Conservation (phyloP, 257 asterid species). For the Fraxinus anomala region DNA sequence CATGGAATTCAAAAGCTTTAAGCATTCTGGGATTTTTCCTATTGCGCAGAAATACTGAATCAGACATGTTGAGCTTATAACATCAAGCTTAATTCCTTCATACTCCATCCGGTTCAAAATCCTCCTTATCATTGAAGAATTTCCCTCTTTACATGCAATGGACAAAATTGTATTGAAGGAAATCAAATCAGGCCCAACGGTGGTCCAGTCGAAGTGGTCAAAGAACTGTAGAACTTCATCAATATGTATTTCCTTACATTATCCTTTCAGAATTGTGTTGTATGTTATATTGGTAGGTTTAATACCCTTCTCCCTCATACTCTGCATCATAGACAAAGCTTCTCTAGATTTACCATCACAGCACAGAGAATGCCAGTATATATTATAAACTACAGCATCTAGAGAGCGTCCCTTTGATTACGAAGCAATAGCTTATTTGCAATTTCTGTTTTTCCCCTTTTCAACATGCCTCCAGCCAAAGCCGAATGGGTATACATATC, state of each 20-base stretch:
- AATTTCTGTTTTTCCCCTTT: conserved; percentile 42
- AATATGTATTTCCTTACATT: conserved; percentile 47
- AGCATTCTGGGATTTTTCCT: conserved; percentile 38
- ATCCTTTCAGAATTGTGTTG: conserved; percentile 56
- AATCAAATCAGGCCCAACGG: conserved; percentile 51
- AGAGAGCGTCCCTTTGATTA: conserved; percentile 34
- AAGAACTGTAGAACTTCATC: conserved; percentile 46
- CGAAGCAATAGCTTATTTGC: conserved; percentile 39
- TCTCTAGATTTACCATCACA: conserved; percentile 36
- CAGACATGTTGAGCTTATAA: conserved; percentile 52
- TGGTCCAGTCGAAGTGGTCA: conserved; percentile 43
- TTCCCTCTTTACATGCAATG: conserved; percentile 52
- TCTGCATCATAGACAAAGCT: conserved; percentile 45
- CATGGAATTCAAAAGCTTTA: conserved; percentile 46
- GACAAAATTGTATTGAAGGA: conserved; percentile 59
- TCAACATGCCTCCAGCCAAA: conserved; percentile 58
- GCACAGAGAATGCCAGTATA: conserved; percentile 51
- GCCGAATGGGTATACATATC: conserved; percentile 59
- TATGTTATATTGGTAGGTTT: conserved; percentile 51
- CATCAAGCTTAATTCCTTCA: conserved; percentile 47
- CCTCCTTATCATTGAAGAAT: conserved; percentile 36
- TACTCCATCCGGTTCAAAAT: conserved; percentile 46
- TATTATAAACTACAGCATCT: conserved; percentile 48
- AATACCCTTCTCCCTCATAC: conserved; percentile 44
- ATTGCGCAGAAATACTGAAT: conserved; percentile 46